Evolutionary conservation across 2,329 filamentous ascomycete genomes (phyloP).

Genomic region (Clathrospora elynae): DNA sequence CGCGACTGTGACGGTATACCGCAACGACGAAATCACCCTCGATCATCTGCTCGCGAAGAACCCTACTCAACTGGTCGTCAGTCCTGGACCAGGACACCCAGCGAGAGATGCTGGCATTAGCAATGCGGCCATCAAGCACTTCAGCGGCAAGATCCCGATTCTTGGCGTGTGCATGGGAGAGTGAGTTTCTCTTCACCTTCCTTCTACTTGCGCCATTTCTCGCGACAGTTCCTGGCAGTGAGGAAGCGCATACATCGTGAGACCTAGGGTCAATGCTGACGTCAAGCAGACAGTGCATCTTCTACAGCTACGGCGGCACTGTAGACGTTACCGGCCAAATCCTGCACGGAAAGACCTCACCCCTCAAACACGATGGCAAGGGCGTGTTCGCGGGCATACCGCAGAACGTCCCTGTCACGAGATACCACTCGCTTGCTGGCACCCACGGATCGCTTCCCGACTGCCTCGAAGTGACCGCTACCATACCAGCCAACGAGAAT

Average conservation of each 20-base stretch:
- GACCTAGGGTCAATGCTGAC: conserved; percentile 11
- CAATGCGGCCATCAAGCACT: conserved; percentile 86
- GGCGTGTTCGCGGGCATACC: conserved; percentile 87
- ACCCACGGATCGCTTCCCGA: conserved; percentile 85
- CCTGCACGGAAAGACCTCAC: conserved; percentile 94
- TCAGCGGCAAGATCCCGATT: conserved; percentile 91
- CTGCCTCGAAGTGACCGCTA: conserved; percentile 87
- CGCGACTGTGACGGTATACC: conserved; percentile 83
- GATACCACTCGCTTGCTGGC: conserved; percentile 95
- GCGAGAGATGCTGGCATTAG: conserved; percentile 90
- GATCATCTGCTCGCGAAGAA: conserved; percentile 81
- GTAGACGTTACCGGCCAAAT: conserved; percentile 95
- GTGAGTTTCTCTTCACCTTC: no score
- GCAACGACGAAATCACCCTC: conserved; percentile 89
- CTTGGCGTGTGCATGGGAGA: conserved; percentile 99
- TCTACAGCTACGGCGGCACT: conserved; percentile 87
- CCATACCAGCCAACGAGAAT: conserved; percentile 71
- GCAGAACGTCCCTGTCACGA: conserved; percentile 82
- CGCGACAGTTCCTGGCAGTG: no score
- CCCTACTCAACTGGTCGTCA: conserved; percentile 92
- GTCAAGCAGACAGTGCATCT: conserved; percentile 80
- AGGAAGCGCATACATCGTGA: no score
- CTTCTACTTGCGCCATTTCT: no score
- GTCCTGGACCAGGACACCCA: conserved; percentile 93
- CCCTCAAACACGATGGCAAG: conserved; percentile 83